Evolutionary conservation across 2,329 filamentous ascomycete species (phyloP), one percentile per base, ranked within the genome.

Genomic region (Fusarium siculi): DNA sequence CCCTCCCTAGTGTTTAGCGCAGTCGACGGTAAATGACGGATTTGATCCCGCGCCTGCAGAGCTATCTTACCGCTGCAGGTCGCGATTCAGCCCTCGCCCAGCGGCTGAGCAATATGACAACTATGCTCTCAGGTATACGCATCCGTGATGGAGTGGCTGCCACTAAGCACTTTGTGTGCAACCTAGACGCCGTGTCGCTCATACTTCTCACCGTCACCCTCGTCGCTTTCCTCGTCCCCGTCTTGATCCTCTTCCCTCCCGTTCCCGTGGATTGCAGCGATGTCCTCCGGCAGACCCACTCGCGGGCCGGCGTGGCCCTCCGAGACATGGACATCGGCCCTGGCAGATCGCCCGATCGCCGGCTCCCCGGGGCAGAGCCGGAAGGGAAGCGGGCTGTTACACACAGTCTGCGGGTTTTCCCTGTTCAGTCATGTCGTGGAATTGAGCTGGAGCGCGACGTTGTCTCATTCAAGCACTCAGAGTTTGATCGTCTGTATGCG

Each of bases 401-500:
- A 57, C 82, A 94, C 80, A 93, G 92, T 62, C 85, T 97, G 57
- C 92, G 91, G 83, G 88, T 95, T 67, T 96, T 96, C 80, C 95
- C 95, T 2, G 84, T 97, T 80, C 96, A 97, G 83, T 94, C 93
- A 63, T 97, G 94, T 80, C 86, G 85, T 63, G 93, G 92, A 34
- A 90, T 97, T 61, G 93, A 96, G 82, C 82, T 97, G 52, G 83
- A 88, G 57, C 84, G 87, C 68, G 89, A 89, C 67, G 87, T 89
- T 60, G 87, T 96, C 21, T 82, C 93, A 50, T 84, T 89, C 10
- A 89, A 89, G 5, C 94, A 95, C 5, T 86, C 97, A 63, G 88
- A 92, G 79, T 93, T 92, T 81, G 95, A 98, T 82, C 90, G 94
- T 10, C 89, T 96, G 74, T 97, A 95, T 84, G 92, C 90, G 53